Percentiles rank a stretch among this genome's conserved stretches.
Conservation (phyloP, 805 yeast species). For the Millerozyma acaciae region DNA sequence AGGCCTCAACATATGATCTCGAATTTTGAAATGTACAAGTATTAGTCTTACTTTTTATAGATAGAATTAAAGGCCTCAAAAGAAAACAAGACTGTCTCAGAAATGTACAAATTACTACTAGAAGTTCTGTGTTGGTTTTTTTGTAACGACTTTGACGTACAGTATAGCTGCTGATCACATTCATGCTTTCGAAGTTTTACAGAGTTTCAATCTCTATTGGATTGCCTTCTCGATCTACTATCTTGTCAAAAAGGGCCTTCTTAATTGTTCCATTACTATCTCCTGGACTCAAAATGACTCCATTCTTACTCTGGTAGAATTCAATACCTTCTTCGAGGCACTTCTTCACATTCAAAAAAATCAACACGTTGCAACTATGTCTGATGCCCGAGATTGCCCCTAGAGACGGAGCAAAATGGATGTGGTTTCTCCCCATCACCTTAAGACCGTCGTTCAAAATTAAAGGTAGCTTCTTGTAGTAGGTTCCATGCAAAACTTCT, state of each 20-base stretch:
- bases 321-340: conserved; percentile 40
- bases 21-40: too few species aligned
- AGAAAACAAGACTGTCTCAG: too few species aligned
- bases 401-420: conserved; percentile 72
- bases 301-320: conserved; percentile 65
- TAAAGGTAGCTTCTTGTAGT: conserved; percentile 36
- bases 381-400: conserved; percentile 70
- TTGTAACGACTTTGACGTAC: too few species aligned
- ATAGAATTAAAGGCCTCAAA: too few species aligned
- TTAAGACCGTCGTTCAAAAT: conserved; percentile 60
- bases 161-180: too few species aligned
- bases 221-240: conserved; percentile 14
- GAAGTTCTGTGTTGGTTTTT: too few species aligned
- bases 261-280: conserved; percentile 50
- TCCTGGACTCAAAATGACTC: conserved; percentile 70
- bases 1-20: too few species aligned
- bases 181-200: too few species aligned
- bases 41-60: too few species aligned
- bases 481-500: conserved; percentile 79
- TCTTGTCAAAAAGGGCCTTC: conserved; percentile 35
- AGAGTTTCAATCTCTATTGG: conserved; percentile 1
- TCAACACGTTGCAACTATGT: conserved; percentile 48
- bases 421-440: conserved; percentile 74
- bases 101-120: too few species aligned
- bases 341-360: conserved; percentile 56